Base-by-base conservation (phyloP, 257 asterid genomes). In the Rubia yunnanensis region DNA sequence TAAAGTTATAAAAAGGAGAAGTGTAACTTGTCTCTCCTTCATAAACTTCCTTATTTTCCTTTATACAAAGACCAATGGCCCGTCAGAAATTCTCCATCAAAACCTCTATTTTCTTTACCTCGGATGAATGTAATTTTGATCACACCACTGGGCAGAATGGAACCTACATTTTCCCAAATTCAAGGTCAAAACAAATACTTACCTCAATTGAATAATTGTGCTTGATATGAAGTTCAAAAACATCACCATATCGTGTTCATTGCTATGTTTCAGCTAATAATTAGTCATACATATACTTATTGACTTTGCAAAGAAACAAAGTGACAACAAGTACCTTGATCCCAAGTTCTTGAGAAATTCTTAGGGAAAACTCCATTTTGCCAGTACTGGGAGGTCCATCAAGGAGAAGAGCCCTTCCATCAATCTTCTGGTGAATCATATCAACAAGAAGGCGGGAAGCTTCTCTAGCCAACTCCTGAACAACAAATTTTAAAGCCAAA, bases 381-480 rank as follows among this genome's bases (percentile, higher is more conserved):
- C 98, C 98, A 6, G 98, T 92, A 62, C 91, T 95, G 15, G 98
- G 98, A 67, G 98, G 98, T 56, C 98, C 98, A 52, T 95, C 98
- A 50, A 89, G 72, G 58, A 92, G 80, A 10, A 92, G 74, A 15
- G 95, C 98, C 48, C 86, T 83, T 38, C 98, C 98, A 0, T 95
- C 98, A 96, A 92, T 89, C 79, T 89, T 92, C 81, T 92, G 96
- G 41, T 95, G 89, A 64, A 92, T 89, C 98, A 92, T 92, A 79
- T 87, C 95, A 53, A 92, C 96, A 30, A 92, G 92, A 58, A 92
- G 94, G 28, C 98, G 95, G 34, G 81, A 63, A 56, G 96, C 98
- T 79, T 92, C 98, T 79, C 98, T 85, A 1, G 96, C 98, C 1
- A 88, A 64, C 30, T 86, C 88, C 82, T 92, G 98, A 14, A 96